Conservation (phyloP, 805 yeast species). For the Candida quercuum region DNA sequence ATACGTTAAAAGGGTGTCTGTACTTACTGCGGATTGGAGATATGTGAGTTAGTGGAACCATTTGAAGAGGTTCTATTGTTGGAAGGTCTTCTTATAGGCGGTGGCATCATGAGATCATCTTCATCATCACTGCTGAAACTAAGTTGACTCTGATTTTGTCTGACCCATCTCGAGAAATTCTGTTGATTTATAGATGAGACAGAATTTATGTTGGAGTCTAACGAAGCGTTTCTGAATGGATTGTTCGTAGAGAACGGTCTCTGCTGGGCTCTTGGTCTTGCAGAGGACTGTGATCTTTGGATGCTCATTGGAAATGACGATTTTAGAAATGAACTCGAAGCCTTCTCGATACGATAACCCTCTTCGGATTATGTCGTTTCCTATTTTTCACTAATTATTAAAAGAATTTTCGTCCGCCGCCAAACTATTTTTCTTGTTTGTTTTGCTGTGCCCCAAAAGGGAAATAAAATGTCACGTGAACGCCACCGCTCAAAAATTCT, state of each 20-base stretch:
- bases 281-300: not conserved
- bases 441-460: not conserved
- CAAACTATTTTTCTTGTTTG: not conserved
- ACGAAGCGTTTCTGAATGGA: constrained; percentile 57
- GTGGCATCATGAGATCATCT: constrained; percentile 23
- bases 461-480: not conserved
- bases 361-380: too few species aligned
- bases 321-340: too few species aligned
- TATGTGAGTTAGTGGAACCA: constrained; percentile 9
- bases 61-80: constrained; percentile 12
- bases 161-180: constrained; percentile 57
- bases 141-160: constrained; percentile 33
- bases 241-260: constrained; percentile 58
- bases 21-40: constrained; percentile 1
- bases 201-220: constrained; percentile 26
- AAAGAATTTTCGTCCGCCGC: too few species aligned
- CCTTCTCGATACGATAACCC: not conserved
- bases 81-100: constrained; percentile 15
- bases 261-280: not conserved
- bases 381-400: too few species aligned
- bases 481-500: too few species aligned
- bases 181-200: constrained; percentile 23
- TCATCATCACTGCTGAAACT: constrained; percentile 40
- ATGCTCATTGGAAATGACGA: too few species aligned
- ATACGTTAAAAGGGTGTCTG: not conserved